Evolutionary conservation across 1,284 basidiomycete genomes (phyloP), one percentile per base, ranked within the genome.

Genomic region (Vanrija pseudolonga): DNA sequence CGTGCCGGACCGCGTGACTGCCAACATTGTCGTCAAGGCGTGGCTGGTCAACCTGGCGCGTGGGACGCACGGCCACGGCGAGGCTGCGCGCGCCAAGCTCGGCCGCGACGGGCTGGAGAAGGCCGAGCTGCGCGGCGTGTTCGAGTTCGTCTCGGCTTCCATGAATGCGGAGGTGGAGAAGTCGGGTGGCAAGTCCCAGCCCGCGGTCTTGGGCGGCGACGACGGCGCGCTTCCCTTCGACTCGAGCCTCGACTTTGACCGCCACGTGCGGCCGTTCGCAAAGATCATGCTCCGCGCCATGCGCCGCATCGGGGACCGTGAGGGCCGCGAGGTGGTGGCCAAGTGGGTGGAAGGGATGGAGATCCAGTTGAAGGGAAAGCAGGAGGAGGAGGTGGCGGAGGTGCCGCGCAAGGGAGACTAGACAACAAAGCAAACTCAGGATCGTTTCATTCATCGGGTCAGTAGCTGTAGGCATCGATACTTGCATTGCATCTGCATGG

Each of bases 1-100:
- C 46, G 50, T 54, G n/a, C 73, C 73, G 4, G 68, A 73, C 61
- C 57, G 66, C 41, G 59, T 67, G 12, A 75, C 73, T 0, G 69
- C 61, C 19, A 71, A 73, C 53, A 59, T 75, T 40, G 64, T 75
- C 8, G 23, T 75, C 40, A 59, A 65, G 47, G 68, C 69, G 41
- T 75, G 69, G 71, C 47, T 75, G 8, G 38, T 32, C 38, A 49
- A 45, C 43, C 44, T 59, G 14, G 39, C 51, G 39, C 43, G 47
- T 11, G 39, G 40, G 17, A 47, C 45, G 26, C 32, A n/a, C 12
- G 53, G 55, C 14, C 32, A 23, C 7, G 43, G 26, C n/a, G 43
- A 44, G n/a, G 20, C 45, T n/a, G 55, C 53, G 9, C 48, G 43
- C 15, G 38, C 53, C 4, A 47, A 24, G 17, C 38, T 26, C 1